Evolutionary conservation across 257 asterid species (phyloP).

Genomic region (Datura wrightii): DNA sequence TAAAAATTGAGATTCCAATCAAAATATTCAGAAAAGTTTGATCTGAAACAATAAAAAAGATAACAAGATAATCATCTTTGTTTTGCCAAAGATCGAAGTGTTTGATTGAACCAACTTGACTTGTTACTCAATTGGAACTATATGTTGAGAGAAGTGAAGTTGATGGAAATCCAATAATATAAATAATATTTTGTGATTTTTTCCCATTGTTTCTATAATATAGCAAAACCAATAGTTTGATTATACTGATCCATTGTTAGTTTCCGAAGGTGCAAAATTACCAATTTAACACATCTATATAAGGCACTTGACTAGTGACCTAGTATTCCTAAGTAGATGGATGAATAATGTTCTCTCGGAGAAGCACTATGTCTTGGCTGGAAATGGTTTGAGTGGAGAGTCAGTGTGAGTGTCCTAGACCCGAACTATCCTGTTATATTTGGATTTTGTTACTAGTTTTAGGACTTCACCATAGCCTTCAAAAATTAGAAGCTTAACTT

Average conservation of each 20-base stretch:
- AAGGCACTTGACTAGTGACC: slow-evolving; percentile 1
- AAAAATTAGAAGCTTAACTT: not conserved
- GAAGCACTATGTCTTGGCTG: not conserved
- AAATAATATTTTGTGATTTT: not conserved
- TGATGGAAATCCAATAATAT: not conserved
- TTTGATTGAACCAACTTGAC: not conserved
- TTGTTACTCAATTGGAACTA: not conserved
- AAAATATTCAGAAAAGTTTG: not conserved
- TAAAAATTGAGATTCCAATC: not conserved
- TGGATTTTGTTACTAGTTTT: not conserved
- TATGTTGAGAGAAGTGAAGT: not conserved
- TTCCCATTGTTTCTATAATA: not conserved
- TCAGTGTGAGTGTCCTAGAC: not conserved
- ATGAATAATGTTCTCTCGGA: not conserved
- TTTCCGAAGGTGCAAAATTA: not conserved
- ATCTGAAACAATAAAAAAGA: not conserved
- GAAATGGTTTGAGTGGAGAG: slow-evolving; percentile 26
- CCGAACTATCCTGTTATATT: slow-evolving; percentile 12
- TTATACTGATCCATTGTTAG: not conserved
- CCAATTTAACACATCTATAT: not conserved
- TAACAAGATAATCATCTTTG: not conserved
- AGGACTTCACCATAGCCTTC: not conserved
- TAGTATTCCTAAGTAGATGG: not conserved
- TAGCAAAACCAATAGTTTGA: slow-evolving; percentile 5
- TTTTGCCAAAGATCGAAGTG: not conserved